Evolutionary conservation across 2,329 filamentous ascomycete species (phyloP), one percentile per base, ranked within the genome.

Genomic region (Leptographium galeiforme): DNA sequence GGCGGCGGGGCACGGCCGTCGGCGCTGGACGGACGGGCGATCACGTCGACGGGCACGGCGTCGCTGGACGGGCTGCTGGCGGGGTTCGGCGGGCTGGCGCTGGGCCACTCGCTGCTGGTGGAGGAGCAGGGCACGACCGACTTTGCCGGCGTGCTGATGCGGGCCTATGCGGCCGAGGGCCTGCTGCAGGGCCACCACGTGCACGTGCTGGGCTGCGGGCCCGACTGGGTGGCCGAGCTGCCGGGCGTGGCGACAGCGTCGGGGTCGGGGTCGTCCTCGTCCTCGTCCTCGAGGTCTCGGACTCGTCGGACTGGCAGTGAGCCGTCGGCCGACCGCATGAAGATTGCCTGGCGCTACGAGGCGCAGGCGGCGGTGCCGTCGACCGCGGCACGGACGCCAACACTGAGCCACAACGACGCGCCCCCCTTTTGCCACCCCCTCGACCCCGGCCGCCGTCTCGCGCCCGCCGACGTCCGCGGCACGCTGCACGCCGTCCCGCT

Each of bases 261-360:
- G n/a, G n/a, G n/a, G n/a, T n/a, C n/a, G n/a, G n/a, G n/a, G n/a
- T n/a, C n/a, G n/a, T n/a, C n/a, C n/a, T n/a, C n/a, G n/a, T n/a
- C n/a, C n/a, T n/a, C n/a, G n/a, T n/a, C n/a, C n/a, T n/a, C n/a
- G n/a, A n/a, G n/a, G n/a, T n/a, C n/a, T n/a, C n/a, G n/a, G n/a
- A n/a, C n/a, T n/a, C n/a, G n/a, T n/a, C n/a, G n/a, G n/a, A n/a
- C n/a, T n/a, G n/a, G n/a, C n/a, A n/a, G n/a, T n/a, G n/a, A n/a
- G n/a, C 65, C 3, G 62, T 68, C 2, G 74, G 76, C 25, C 14
- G 86, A 91, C 57, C 90, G 84, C 68, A 97, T 98, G 93, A 97
- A 95, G 72, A 98, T 98, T 72, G 93, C 93, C 4, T 98, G 93
- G 93, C 79, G 93, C 66, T 98, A 98, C 70, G 90, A 97, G 68